phyloP scores from a whole-genome alignment of 495 filamentous ascomycete genomes.

The Penicillium canariense region DNA sequence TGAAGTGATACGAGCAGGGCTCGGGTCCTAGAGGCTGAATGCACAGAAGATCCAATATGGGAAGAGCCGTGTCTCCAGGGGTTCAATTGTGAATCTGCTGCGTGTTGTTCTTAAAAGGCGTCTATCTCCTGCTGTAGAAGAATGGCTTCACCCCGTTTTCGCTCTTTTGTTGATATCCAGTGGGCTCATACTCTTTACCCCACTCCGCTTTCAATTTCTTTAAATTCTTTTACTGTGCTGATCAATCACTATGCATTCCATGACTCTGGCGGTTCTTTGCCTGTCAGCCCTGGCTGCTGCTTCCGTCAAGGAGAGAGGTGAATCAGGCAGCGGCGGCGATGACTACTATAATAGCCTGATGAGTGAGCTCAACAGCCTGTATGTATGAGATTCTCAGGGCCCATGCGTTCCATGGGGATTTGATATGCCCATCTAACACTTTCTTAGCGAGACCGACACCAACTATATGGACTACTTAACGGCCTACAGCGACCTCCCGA shows the following conservation, averaged over 20 bases:
- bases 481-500: slow-evolving; percentile 5
- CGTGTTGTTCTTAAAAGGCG: neutral
- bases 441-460: slow-evolving; percentile 5
- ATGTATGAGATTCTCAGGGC: neutral
- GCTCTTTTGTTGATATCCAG: neutral
- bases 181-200: neutral
- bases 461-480: slow-evolving; percentile 8
- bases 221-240: neutral
- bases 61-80: neutral
- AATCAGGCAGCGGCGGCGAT: slow-evolving; percentile 2
- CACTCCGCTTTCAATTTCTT: neutral
- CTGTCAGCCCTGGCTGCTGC: slow-evolving; percentile 8
- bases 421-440: neutral
- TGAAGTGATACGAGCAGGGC: neutral
- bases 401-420: too few species aligned
- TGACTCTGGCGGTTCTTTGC: slow-evolving; percentile 8
- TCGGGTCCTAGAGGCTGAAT: neutral
- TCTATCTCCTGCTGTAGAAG: neutral
- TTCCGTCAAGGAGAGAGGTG: slow-evolving; percentile 11
- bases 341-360: slow-evolving; percentile 13
- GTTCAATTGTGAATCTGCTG: neutral
- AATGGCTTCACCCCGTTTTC: neutral
- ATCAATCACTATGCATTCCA: slow-evolving; percentile 9
- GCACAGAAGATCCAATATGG: neutral
- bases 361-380: slow-evolving; percentile 15